These are phyloP conservation scores for Otatea glauca DNA, from an alignment of 176 grass and related monocot species.

Conservation along the genomic window DNA sequence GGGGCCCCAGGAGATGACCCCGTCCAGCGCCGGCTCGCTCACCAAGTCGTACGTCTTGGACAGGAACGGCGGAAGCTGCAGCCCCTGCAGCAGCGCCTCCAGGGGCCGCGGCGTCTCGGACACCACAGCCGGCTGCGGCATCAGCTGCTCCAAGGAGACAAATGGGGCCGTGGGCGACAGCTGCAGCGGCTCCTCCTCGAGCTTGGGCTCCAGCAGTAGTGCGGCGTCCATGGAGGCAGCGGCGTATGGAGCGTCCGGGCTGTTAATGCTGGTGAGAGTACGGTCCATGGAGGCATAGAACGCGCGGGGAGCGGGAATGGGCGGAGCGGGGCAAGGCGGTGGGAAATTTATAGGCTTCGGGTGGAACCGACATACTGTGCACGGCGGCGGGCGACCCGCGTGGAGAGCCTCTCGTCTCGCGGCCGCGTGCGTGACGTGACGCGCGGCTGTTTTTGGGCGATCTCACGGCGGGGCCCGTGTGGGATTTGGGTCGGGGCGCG, in stretches of 20 bases:
- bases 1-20: conserved; percentile 75
- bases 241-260: not conserved
- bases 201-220: conserved; percentile 51
- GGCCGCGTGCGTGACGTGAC: not conserved
- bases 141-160: conserved; percentile 33
- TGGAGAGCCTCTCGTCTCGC: not conserved
- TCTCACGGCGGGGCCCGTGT: not conserved
- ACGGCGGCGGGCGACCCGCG: conserved; percentile 39
- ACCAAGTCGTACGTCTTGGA: conserved; percentile 96
- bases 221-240: conserved; percentile 19
- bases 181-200: conserved; percentile 42
- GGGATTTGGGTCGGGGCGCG: not conserved
- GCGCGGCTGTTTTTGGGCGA: not conserved
- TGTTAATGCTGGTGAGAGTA: not conserved
- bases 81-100: conserved; percentile 69
- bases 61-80: conserved; percentile 75
- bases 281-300: conserved; percentile 37
- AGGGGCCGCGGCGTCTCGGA: conserved; percentile 60
- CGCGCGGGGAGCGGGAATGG: not conserved
- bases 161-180: not conserved
- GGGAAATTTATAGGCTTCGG: conserved; percentile 65
- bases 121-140: conserved; percentile 9
- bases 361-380: conserved; percentile 59
- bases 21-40: conserved; percentile 65
- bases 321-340: not conserved